These are phyloP conservation scores for Talaromyces nanjingensis DNA, from an alignment of 495 filamentous ascomycete genomes.

Conservation along the genomic window DNA sequence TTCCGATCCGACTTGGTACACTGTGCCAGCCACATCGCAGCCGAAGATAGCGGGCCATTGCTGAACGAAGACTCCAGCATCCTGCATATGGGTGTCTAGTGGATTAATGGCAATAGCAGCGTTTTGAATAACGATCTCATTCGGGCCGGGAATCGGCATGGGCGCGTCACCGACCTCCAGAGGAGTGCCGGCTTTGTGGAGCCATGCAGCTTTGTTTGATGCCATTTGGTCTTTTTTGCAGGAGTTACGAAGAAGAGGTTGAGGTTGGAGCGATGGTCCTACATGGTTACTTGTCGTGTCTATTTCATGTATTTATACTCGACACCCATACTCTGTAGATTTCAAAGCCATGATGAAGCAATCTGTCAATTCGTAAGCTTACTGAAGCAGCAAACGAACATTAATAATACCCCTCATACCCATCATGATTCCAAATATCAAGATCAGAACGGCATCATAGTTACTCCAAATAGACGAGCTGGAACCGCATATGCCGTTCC, in stretches of 20 bases:
- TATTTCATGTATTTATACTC: not conserved
- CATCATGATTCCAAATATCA: not conserved
- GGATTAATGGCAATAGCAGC: constrained; percentile 40
- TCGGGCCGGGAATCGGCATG: constrained; percentile 21
- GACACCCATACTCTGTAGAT: not conserved
- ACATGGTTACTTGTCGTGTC: not conserved
- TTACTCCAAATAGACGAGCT: not conserved
- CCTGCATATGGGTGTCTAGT: constrained; percentile 26
- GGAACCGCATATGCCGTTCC: constrained; percentile 9
- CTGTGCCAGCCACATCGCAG: constrained; percentile 34
- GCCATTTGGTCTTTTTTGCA: not conserved
- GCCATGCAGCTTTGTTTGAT: constrained; percentile 37
- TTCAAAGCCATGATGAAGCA: not conserved
- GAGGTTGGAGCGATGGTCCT: not conserved
- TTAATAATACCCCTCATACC: not conserved
- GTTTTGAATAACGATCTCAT: constrained; percentile 32
- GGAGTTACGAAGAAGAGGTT: not conserved
- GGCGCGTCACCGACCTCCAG: constrained; percentile 30
- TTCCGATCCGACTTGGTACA: constrained; percentile 27
- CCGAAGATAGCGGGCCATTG: constrained; percentile 30
- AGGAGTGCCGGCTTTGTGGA: constrained; percentile 19
- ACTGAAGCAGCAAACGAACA: not conserved
- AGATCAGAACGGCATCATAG: not conserved
- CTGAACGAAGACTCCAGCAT: constrained; percentile 17
- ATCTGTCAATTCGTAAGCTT: not conserved